Base-by-base conservation (phyloP, 2,329 filamentous ascomycete genomes). In the Cadophora malorum region DNA sequence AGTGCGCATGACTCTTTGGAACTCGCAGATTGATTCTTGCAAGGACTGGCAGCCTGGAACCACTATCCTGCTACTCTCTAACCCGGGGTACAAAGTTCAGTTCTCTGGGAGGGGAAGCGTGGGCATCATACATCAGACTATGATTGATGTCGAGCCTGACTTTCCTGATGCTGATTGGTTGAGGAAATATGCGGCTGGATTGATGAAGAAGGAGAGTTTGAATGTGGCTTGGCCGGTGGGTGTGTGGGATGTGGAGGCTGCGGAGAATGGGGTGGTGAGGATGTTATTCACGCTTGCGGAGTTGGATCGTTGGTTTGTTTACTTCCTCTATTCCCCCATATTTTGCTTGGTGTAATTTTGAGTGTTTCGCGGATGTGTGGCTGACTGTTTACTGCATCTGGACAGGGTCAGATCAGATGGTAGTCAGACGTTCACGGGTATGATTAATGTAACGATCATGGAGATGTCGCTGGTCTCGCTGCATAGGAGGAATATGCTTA, bases 131-230 rank as follows among this genome's bases (percentile, higher is more conserved):
- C 79, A 76, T 19, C 75, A 79, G 38, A 83, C 82, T 19, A 84
- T 86, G 69, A 70, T 90, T 12, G 84, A 89, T 67, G 79, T 89
- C 33, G 81, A 90, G 69, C 87, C 88, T 0, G 74, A 79, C 1
- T 83, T 86, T 41, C 77, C 78, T 0, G 87, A 89, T 68, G 83
- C 84, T 1, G 76, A 80, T 21, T 87, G 86, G 81, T 79, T 90
- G 28, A 82, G 83, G 53, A 78, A 78, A 10, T 84, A 83, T 76
- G 82, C 85, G 0, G 78, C 79, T 19, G 79, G 80, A 0, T 78
- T 85, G 70, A 81, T 78, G 12, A 84, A 81, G 74, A 83, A 80
- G 68, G 83, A 86, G 67, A 81, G 82, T 28, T 75, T 87, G 64
- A 83, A 84, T 45, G 80, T 83, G 0, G 77, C 80, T 0, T 87